Conservation (phyloP, 768 basidiomycete genomes). For the Tylopilus rubrobrunneus region DNA sequence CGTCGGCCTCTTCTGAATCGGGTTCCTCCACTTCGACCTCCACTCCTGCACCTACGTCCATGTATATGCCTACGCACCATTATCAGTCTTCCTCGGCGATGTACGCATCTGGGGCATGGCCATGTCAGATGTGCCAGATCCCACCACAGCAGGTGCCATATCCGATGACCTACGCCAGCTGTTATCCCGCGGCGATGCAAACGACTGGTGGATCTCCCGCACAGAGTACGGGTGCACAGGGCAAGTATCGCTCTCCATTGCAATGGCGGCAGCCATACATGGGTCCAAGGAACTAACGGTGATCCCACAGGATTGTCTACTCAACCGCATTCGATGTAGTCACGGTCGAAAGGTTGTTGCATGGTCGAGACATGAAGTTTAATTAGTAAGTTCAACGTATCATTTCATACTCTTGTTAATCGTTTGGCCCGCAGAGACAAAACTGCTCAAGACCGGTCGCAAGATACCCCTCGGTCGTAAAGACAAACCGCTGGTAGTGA, state of each 20-base stretch:
- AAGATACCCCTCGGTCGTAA: conserved; percentile 58
- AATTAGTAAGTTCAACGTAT: too few relatives aligned
- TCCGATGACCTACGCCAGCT: conserved; percentile 17
- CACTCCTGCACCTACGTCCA: conserved; percentile 16
- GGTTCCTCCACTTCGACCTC: conserved; percentile 18
- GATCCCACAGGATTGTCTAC: conserved; percentile 28
- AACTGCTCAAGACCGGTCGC: conserved; percentile 59
- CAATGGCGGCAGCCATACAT: conserved; percentile 37
- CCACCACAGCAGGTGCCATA: conserved; percentile 18
- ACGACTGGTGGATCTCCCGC: too few relatives aligned
- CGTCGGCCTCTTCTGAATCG: conserved; percentile 16
- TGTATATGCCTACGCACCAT: conserved; percentile 20
- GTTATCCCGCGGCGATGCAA: too few relatives aligned
- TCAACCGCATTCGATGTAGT: conserved; percentile 10
- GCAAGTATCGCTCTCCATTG: conserved; percentile 24
- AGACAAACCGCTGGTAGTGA: conserved; percentile 46
- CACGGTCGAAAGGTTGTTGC: conserved; percentile 1
- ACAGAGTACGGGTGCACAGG: conserved; percentile 18
- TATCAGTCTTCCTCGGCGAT: conserved; percentile 17
- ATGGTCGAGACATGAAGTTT: too few relatives aligned
- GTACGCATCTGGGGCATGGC: conserved; percentile 30
- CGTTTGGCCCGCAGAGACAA: conserved; percentile 34
- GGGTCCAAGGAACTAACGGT: conserved; percentile 35
- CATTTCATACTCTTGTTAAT: too few relatives aligned
- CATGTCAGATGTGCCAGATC: conserved; percentile 28